Evolutionary conservation across 352 stramenopile genomes (phyloP).

Genomic region (Phytophthora meadii): DNA sequence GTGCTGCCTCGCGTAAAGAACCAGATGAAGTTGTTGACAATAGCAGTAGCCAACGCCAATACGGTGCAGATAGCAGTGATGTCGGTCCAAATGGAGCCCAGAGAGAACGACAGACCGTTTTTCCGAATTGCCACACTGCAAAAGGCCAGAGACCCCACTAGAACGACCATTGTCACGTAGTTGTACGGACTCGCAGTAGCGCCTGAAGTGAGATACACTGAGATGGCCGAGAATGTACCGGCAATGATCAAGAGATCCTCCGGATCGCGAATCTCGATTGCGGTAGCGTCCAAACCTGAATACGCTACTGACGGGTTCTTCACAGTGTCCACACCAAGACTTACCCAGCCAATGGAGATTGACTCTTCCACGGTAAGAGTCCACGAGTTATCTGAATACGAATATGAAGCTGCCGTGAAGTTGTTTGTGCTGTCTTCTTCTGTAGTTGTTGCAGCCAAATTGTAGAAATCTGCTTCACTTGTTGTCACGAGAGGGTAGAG

Average conservation of each 20-base stretch:
- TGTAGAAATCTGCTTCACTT: conserved; percentile 20
- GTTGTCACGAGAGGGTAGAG: conserved; percentile 24
- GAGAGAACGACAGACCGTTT: conserved; percentile 83
- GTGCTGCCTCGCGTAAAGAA: conserved; percentile 63
- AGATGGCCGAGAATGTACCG: conserved; percentile 77
- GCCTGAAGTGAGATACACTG: conserved; percentile 65
- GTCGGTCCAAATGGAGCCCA: conserved; percentile 89
- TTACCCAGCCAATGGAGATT: conserved; percentile 76
- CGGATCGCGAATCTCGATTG: conserved; percentile 61
- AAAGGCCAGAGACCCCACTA: conserved; percentile 84
- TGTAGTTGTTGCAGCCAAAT: conserved; percentile 11
- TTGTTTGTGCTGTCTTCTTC: conserved; percentile 21
- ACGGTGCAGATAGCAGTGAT: conserved; percentile 88
- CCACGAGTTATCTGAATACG: conserved; percentile 56
- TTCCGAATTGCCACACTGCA: conserved; percentile 85
- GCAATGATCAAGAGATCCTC: conserved; percentile 62
- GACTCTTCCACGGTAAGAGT: conserved; percentile 54
- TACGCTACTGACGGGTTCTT: conserved; percentile 79
- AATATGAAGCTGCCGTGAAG: conserved; percentile 39
- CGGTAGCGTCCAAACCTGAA: conserved; percentile 70
- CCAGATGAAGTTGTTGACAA: conserved; percentile 90
- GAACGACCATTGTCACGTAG: conserved; percentile 87
- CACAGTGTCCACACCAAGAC: conserved; percentile 67
- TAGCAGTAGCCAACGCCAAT: conserved; percentile 68
- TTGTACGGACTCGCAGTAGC: conserved; percentile 86